phyloP scores from a whole-genome alignment of 2,329 filamentous ascomycete genomes.

The Alternaria solani region DNA sequence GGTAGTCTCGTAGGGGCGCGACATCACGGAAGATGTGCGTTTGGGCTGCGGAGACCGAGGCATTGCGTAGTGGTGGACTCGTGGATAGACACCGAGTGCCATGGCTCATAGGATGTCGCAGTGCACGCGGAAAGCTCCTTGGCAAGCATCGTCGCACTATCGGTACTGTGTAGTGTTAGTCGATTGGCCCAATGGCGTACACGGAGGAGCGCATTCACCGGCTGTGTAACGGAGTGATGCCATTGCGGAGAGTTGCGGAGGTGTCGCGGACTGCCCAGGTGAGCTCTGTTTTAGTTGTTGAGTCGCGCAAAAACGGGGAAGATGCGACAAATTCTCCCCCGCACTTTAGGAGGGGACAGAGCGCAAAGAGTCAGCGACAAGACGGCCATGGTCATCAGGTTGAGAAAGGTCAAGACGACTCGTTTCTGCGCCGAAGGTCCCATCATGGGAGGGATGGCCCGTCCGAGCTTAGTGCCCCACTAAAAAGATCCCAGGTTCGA shows the following conservation, averaged over 20 bases:
- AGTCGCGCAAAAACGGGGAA: background rate
- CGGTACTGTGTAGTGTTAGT: conserved; percentile 26
- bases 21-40: conserved; percentile 82
- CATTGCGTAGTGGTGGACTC: conserved; percentile 26
- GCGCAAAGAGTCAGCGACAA: conserved; percentile 1
- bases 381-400: conserved; percentile 26
- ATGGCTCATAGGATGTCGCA: conserved; percentile 2
- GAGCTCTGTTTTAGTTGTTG: conserved; percentile 8
- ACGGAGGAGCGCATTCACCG: conserved; percentile 21
- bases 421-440: conserved; percentile 35
- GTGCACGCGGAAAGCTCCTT: conserved; percentile 7
- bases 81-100: conserved; percentile 31
- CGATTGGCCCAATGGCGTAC: conserved; percentile 18
- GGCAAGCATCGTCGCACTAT: conserved; percentile 9
- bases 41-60: conserved; percentile 25
- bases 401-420: conserved; percentile 33
- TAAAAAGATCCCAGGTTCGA: conserved; percentile 28
- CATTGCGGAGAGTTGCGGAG: conserved; percentile 38
- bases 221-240: conserved; percentile 27
- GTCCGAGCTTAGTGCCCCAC: conserved; percentile 23
- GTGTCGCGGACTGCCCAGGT: conserved; percentile 17
- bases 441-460: conserved; percentile 14
- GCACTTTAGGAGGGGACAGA: conserved; percentile 16
- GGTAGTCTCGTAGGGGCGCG: conserved; percentile 72
- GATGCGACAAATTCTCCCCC: background rate